Base-by-base conservation (phyloP, 306 rosid species). In the Cicer yamashitae region DNA sequence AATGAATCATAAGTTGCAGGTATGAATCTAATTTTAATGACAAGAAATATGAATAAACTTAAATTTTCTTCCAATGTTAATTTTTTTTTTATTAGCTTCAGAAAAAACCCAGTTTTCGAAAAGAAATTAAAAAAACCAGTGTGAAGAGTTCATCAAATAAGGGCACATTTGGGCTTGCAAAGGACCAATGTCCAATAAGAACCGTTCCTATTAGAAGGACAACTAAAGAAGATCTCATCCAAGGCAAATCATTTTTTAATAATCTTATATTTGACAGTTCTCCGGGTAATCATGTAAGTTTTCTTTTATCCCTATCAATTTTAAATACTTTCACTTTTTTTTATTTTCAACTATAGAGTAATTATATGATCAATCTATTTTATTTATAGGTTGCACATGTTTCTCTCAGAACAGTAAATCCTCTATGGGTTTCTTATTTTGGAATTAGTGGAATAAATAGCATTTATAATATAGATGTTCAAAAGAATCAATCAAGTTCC, bases 121-220 rank as follows among this genome's bases (percentile, higher is more conserved):
- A 10, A 1, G 22, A 7, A 52, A 15, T 0, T 2, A 8, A 0
- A 45, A 65, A 44, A 34, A 2, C 1, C 1, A 57, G 9, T 8
- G 10, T 38, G 39, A 64, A 46, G 6, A n/a, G 0, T 13, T 53
- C 69, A 14, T 13, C 6, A 5, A 7, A 7, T 7, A 44, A 10
- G n/a, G 5, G 38, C 0, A 41, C 1, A 3, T 18, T 44, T 44
- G 46, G 75, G 2, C 61, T 79, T 45, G 30, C 18, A n/a, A 57
- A 64, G 2, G 22, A 10, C 0, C 3, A 2, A 0, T 79, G 83
- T 73, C 79, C 79, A 9, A 8, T 0, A 0, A 70, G 70, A 46
- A 45, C 48, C 0, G 46, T 73, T 66, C 64, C 79, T 18, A 20
- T 79, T 53, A 51, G 45, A 0, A 59, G 71, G 50, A 46, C 37